phyloP scores from a whole-genome alignment of 2,329 filamentous ascomycete genomes.

The Colletotrichum sp. region DNA sequence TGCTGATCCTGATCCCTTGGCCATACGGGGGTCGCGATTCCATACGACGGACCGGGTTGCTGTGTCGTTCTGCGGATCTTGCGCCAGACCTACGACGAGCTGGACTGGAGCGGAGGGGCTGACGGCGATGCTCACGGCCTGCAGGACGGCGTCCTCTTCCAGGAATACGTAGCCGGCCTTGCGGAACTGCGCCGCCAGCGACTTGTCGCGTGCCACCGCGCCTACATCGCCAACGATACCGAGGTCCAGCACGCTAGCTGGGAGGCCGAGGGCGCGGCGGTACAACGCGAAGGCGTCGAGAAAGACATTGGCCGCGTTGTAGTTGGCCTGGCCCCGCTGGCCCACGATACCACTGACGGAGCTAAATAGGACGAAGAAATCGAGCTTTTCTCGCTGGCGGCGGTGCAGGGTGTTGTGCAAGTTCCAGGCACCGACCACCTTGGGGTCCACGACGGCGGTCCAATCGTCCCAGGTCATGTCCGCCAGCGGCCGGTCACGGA shows the following conservation, averaged over 20 bases:
- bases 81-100: neutral
- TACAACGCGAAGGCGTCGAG: constrained; percentile 34
- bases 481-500: neutral
- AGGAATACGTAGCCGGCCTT: neutral
- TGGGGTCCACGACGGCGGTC: neutral
- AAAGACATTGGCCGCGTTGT: constrained; percentile 37
- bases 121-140: neutral
- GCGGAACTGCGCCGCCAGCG: neutral
- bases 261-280: constrained; percentile 32
- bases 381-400: constrained; percentile 20
- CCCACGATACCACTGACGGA: constrained; percentile 38
- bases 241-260: constrained; percentile 44
- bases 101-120: neutral
- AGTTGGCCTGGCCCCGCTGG: constrained; percentile 37
- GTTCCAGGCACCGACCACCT: neutral
- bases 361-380: constrained; percentile 41
- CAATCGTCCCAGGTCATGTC: neutral
- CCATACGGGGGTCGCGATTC: neutral
- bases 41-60: neutral
- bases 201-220: constrained; percentile 27
- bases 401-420: neutral
- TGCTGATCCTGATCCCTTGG: neutral
- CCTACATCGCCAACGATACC: constrained; percentile 41
- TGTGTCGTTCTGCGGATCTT: neutral
- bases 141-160: neutral